phyloP scores from a whole-genome alignment of 108 stramenopile genomes.

The Stephanodiscus minutulus region DNA sequence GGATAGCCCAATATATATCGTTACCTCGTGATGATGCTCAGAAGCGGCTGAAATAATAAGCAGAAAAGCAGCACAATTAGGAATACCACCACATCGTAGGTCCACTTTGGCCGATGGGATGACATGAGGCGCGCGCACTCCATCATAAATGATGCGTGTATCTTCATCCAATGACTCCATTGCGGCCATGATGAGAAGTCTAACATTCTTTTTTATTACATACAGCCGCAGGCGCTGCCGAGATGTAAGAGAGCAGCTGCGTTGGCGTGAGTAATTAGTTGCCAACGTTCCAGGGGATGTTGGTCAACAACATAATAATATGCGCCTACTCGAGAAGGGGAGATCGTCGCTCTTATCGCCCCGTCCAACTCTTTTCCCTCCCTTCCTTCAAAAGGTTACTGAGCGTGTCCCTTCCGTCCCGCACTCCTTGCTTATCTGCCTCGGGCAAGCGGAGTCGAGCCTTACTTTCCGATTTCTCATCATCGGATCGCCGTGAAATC shows the following conservation, averaged over 20 bases:
- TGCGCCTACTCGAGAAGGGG: background rate
- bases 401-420: too few species aligned
- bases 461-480: too few species aligned
- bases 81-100: background rate
- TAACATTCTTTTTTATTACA: background rate
- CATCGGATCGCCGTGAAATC: too few species aligned
- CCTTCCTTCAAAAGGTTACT: too few species aligned
- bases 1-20: background rate
- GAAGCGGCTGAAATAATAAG: constrained; percentile 1
- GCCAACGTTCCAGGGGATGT: background rate
- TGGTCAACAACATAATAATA: background rate
- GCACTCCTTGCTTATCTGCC: too few species aligned
- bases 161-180: background rate
- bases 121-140: background rate
- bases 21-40: background rate
- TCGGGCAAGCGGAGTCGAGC: too few species aligned
- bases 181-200: background rate
- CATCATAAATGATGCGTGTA: background rate
- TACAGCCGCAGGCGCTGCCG: background rate
- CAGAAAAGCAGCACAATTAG: background rate
- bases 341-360: background rate
- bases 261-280: background rate
- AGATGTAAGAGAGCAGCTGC: background rate
- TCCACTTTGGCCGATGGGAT: background rate
- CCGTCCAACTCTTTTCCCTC: background rate